Evolutionary conservation across 2,329 filamentous ascomycete genomes (phyloP).

Genomic region (Ophiostoma piceae): DNA sequence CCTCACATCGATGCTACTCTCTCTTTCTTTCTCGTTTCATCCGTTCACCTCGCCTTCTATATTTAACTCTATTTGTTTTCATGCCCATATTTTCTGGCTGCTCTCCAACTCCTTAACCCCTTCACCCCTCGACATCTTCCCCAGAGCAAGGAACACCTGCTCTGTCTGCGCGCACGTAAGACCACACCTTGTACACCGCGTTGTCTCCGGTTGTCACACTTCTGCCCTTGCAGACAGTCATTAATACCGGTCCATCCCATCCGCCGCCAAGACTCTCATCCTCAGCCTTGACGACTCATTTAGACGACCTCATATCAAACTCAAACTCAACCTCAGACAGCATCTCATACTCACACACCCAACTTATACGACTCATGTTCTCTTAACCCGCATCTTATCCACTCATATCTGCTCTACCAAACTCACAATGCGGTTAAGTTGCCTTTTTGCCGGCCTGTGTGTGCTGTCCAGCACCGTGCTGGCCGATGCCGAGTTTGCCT

Average conservation of each 20-base stretch:
- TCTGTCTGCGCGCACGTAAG: neutral
- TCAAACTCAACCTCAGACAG: neutral
- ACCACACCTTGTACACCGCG: neutral
- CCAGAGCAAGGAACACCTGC: neutral
- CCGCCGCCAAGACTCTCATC: neutral
- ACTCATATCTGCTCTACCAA: neutral
- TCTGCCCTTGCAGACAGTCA: neutral
- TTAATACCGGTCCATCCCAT: neutral
- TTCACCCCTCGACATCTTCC: neutral
- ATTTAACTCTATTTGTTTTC: slow-evolving; percentile 1
- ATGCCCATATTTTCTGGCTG: neutral
- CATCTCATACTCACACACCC: neutral
- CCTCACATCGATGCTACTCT: neutral
- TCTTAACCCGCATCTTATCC: neutral
- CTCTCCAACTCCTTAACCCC: neutral
- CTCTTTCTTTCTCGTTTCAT: neutral
- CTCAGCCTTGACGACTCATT: neutral
- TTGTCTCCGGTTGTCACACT: neutral
- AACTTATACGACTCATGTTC: neutral
- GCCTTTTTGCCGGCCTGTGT: slow-evolving; percentile 8
- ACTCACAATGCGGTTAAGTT: neutral
- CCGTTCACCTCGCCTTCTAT: neutral
- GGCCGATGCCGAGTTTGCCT: slow-evolving; percentile 27
- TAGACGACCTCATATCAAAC: too few relatives aligned
- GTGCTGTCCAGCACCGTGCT: slow-evolving; percentile 21